Conservation (phyloP, 169 alveolate species). For the Plasmodium coatneyi region DNA sequence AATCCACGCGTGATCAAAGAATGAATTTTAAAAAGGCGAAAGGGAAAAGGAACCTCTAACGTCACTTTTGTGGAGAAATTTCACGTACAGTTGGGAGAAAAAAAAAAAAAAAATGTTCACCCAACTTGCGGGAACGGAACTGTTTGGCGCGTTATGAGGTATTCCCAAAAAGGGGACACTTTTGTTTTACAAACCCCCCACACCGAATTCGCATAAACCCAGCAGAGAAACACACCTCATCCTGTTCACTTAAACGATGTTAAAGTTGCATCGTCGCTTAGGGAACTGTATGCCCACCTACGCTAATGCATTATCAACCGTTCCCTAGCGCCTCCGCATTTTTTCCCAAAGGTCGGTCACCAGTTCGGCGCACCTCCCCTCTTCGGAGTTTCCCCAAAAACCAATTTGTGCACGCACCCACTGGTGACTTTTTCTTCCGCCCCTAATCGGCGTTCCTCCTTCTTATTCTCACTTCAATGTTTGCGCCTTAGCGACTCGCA, state of each 20-base stretch:
- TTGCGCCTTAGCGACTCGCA: background rate
- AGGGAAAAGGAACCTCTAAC: background rate
- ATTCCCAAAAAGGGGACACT: background rate
- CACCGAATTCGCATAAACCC: background rate
- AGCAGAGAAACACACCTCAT: background rate
- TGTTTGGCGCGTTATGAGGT: background rate
- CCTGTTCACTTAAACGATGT: background rate
- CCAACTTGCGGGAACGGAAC: background rate
- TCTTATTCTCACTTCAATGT: background rate
- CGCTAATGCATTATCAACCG: background rate
- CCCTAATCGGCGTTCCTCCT: background rate
- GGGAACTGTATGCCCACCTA: background rate
- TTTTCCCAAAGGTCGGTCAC: background rate
- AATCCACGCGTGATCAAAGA: background rate
- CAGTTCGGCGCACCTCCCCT: background rate
- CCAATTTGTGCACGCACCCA: background rate
- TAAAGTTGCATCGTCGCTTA: background rate
- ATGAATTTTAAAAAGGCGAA: background rate
- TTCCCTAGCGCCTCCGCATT: background rate
- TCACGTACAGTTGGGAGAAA: background rate
- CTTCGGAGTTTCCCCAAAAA: background rate
- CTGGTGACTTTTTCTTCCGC: background rate
- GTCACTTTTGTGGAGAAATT: background rate
- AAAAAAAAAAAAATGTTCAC: background rate
- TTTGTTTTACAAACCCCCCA: background rate